These are phyloP conservation scores for Hericium alpestre DNA, from an alignment of 768 basidiomycete genomes.

Conservation along the genomic window DNA sequence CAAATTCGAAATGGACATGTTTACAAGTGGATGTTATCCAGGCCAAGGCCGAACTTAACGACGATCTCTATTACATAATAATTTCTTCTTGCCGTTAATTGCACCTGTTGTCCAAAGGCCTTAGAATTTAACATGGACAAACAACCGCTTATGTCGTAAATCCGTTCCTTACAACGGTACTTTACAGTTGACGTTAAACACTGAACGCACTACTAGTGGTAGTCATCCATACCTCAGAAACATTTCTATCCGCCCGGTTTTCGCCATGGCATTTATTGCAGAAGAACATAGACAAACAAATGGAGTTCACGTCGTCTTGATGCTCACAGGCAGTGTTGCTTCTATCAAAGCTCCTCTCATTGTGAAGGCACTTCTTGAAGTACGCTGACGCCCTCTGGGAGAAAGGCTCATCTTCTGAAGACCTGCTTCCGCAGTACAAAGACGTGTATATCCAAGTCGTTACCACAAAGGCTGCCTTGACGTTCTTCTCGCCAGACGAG, in stretches of 20 bases:
- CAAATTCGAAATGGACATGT: too few relatives aligned
- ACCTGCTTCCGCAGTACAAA: conserved; percentile 38
- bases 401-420: too few relatives aligned
- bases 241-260: background rate
- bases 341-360: conserved; percentile 91
- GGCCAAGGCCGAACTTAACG: too few relatives aligned
- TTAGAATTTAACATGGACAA: background rate
- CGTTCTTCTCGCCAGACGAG: conserved; percentile 57
- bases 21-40: too few relatives aligned
- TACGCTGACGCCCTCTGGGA: conserved; percentile 24
- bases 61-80: too few relatives aligned
- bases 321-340: conserved; percentile 92
- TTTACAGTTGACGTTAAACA: background rate
- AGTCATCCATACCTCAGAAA: background rate
- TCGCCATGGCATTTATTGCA: conserved; percentile 8
- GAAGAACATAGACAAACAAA: conserved; percentile 24
- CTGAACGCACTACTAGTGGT: too few relatives aligned
- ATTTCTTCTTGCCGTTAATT: background rate
- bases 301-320: conserved; percentile 61
- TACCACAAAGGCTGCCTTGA: conserved; percentile 65
- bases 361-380: conserved; percentile 59
- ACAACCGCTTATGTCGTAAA: background rate
- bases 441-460: conserved; percentile 77
- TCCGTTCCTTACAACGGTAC: background rate
- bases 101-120: background rate